Percentiles rank a stretch among this genome's conserved stretches.
These are phyloP conservation scores for Nothophaeocryptopus gaeumannii DNA, from an alignment of 2,329 filamentous ascomycete genomes.

Conservation along the genomic window DNA sequence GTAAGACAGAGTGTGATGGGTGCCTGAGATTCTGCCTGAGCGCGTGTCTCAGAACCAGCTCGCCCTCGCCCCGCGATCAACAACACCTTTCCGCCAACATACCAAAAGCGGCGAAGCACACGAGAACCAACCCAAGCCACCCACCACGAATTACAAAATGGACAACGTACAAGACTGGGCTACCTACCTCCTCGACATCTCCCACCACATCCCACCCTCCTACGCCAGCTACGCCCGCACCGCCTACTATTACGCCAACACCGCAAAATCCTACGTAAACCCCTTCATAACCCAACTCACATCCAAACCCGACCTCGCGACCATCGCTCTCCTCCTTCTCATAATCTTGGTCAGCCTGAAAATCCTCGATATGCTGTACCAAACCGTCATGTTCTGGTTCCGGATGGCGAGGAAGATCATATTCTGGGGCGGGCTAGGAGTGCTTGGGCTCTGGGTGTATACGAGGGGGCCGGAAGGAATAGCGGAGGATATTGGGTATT, in stretches of 20 bases:
- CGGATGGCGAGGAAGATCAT: conserved; percentile 60
- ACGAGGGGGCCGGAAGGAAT: conserved; percentile 63
- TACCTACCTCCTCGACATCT: conserved; percentile 27
- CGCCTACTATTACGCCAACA: conserved; percentile 23
- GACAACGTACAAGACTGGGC: conserved; percentile 35
- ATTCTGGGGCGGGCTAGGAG: conserved; percentile 62
- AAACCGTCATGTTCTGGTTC: conserved; percentile 74
- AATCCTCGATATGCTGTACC: conserved; percentile 66
- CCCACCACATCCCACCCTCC: conserved; percentile 7
- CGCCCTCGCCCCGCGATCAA: background rate
- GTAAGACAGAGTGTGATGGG: background rate
- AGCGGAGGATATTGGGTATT: conserved; percentile 54
- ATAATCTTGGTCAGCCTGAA: conserved; percentile 63
- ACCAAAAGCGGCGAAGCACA: background rate
- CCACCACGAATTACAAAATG: conserved; percentile 19
- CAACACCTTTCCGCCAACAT: background rate
- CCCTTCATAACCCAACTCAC: conserved; percentile 33
- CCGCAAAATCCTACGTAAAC: conserved; percentile 26
- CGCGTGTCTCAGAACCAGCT: no score
- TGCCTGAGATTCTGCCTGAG: background rate
- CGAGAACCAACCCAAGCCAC: background rate
- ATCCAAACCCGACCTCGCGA: conserved; percentile 46
- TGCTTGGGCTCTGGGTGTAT: conserved; percentile 57
- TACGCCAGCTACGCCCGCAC: conserved; percentile 14
- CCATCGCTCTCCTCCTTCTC: conserved; percentile 56